Conservation (phyloP, 345 rosid species). For the Boechera retrofracta region DNA sequence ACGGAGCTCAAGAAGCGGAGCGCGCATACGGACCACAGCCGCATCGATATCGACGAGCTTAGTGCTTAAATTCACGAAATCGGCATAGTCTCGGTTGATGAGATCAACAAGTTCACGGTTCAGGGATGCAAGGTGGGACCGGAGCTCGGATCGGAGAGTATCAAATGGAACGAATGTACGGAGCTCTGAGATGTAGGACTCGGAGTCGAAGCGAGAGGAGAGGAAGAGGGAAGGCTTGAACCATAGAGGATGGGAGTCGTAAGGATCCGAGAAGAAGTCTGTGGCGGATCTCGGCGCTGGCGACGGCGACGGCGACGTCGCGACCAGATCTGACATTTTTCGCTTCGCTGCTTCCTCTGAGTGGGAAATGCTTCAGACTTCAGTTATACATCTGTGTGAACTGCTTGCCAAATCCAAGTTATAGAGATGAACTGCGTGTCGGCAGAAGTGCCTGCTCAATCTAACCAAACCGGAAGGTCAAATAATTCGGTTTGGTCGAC, state of each 20-base stretch:
- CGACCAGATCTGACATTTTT: constrained; percentile 61
- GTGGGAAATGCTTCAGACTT: constrained; percentile 1
- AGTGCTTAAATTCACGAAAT: constrained; percentile 91
- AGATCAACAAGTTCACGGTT: constrained; percentile 95
- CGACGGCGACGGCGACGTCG: constrained; percentile 57
- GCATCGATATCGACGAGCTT: constrained; percentile 95
- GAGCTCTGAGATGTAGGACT: constrained; percentile 90
- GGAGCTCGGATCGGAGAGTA: constrained; percentile 95
- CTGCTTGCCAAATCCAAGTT: constrained; percentile 20
- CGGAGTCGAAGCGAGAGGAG: constrained; percentile 80
- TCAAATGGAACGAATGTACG: constrained; percentile 95
- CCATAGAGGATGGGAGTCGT: constrained; percentile 90
- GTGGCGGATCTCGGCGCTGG: constrained; percentile 85
- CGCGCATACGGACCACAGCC: constrained; percentile 96
- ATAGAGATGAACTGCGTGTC: constrained; percentile 25
- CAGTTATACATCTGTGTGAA: constrained; percentile 25
- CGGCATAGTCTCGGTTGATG: constrained; percentile 97
- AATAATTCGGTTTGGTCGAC: constrained; percentile 17
- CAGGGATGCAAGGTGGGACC: constrained; percentile 79
- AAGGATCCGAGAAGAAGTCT: constrained; percentile 90
- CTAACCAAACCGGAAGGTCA: constrained; percentile 7
- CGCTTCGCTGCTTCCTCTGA: constrained; percentile 11
- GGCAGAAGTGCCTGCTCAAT: background rate
- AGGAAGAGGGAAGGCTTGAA: constrained; percentile 90
- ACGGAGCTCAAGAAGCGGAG: constrained; percentile 84